Evolutionary conservation across 768 basidiomycete genomes (phyloP).

Genomic region (Rhizopogon rudus): DNA sequence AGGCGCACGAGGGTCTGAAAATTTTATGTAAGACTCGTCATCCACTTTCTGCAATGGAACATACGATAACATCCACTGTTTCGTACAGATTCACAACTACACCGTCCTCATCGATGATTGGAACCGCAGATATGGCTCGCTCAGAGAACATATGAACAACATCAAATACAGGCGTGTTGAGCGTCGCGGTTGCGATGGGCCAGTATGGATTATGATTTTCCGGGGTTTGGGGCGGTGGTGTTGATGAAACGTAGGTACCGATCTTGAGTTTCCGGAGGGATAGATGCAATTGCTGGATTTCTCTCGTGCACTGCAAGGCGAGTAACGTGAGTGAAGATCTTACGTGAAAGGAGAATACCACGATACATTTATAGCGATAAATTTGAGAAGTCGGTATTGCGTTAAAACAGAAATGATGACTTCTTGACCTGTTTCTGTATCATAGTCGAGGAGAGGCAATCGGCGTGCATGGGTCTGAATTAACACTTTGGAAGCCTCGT

Average conservation of each 20-base stretch:
- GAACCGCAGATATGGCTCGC: slow-evolving; percentile 92
- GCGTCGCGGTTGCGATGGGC: slow-evolving; percentile 88
- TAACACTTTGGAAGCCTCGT: slow-evolving; percentile 84
- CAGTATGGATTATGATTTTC: slow-evolving; percentile 66
- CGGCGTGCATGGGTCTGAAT: slow-evolving; percentile 95
- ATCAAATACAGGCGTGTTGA: slow-evolving; percentile 91
- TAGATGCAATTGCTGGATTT: slow-evolving; percentile 75
- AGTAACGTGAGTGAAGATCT: slow-evolving; percentile 8
- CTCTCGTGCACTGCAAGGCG: slow-evolving; percentile 66
- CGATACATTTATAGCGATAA: slow-evolving; percentile 92
- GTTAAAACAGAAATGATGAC: slow-evolving; percentile 95
- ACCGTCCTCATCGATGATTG: slow-evolving; percentile 90
- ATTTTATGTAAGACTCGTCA: slow-evolving; percentile 3
- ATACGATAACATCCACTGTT: slow-evolving; percentile 96
- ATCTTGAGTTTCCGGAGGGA: slow-evolving; percentile 85
- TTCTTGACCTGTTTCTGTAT: slow-evolving; percentile 92
- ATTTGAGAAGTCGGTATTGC: slow-evolving; percentile 96
- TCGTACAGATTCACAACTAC: slow-evolving; percentile 96
- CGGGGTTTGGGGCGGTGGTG: slow-evolving; percentile 38
- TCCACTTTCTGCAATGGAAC: slow-evolving; percentile 1
- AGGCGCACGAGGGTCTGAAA: slow-evolving; percentile 86
- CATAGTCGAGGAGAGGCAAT: slow-evolving; percentile 88
- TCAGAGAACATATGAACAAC: slow-evolving; percentile 99
- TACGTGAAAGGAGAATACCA: background rate
- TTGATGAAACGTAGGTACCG: slow-evolving; percentile 80